Conservation (phyloP, 148 eudicot genomes). For the Chenopodium formosanum region DNA sequence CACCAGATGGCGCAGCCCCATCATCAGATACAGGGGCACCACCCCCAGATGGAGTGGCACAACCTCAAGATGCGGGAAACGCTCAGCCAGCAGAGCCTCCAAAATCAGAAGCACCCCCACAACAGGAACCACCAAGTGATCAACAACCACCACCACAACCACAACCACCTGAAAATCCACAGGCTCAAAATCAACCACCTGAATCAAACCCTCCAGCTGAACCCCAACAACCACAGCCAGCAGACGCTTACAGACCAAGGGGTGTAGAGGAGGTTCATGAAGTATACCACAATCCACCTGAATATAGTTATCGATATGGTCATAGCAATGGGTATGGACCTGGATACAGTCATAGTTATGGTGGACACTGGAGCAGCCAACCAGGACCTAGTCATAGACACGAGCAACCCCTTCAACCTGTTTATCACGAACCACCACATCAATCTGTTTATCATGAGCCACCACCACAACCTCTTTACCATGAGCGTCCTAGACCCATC, state of each 20-base stretch:
- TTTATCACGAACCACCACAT: constrained; percentile 7
- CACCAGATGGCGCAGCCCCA: constrained; percentile 26
- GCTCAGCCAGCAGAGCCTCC: constrained; percentile 38
- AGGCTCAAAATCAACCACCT: constrained; percentile 39
- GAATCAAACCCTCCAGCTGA: constrained; percentile 36
- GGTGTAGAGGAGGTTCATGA: constrained; percentile 49
- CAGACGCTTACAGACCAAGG: constrained; percentile 31
- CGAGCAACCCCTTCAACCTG: neutral
- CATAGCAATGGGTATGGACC: constrained; percentile 31
- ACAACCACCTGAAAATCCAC: constrained; percentile 38
- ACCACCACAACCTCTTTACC: neutral
- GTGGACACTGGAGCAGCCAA: constrained; percentile 27
- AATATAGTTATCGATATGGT: constrained; percentile 36
- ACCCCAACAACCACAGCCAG: constrained; percentile 37
- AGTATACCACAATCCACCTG: constrained; percentile 46
- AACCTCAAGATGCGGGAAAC: constrained; percentile 29
- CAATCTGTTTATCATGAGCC: constrained; percentile 9
- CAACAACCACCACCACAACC: constrained; percentile 35
- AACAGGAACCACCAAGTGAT: constrained; percentile 32
- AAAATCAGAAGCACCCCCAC: constrained; percentile 29
- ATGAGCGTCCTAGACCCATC: constrained; percentile 12
- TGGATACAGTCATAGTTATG: constrained; percentile 26
- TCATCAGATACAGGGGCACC: constrained; percentile 26
- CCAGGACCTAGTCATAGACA: constrained; percentile 24
- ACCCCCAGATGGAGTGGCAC: constrained; percentile 28